Evolutionary conservation across 2,329 filamentous ascomycete genomes (phyloP).

Genomic region (Ceratocystis harringtonii): DNA sequence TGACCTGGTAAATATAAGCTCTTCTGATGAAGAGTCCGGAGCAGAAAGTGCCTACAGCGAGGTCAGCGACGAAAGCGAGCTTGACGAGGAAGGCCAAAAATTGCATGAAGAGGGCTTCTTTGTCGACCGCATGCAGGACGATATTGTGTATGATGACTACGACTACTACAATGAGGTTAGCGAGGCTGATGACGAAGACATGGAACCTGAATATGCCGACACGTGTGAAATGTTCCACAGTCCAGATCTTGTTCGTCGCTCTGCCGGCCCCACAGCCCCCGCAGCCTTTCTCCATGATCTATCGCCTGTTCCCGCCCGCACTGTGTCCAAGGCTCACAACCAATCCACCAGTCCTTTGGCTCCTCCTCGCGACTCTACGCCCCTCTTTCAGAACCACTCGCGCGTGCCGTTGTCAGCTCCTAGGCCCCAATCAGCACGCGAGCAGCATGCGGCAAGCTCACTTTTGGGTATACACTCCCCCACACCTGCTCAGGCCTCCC

Average conservation of each 20-base stretch:
- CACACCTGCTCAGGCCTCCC: neutral
- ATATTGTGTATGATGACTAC: slow-evolving; percentile 12
- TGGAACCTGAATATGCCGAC: neutral
- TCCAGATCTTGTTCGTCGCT: neutral
- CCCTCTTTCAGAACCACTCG: neutral
- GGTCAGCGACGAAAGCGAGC: neutral
- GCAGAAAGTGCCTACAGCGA: neutral
- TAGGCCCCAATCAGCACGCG: neutral
- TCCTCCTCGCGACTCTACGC: neutral
- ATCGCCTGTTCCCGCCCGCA: neutral
- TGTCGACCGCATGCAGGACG: neutral
- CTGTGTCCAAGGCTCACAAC: neutral
- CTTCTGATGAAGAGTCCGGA: neutral
- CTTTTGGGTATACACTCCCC: neutral
- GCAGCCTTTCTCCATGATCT: neutral
- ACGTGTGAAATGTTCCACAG: neutral
- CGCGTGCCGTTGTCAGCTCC: neutral
- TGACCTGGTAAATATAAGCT: neutral
- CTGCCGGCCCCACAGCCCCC: neutral
- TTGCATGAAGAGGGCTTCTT: slow-evolving; percentile 4
- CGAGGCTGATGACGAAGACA: slow-evolving; percentile 6
- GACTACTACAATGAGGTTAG: neutral
- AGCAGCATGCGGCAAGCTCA: neutral
- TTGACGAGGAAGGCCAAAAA: neutral
- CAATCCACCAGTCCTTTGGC: neutral